phyloP scores from a whole-genome alignment of 2,329 filamentous ascomycete species.

The Alternaria arbusti region DNA sequence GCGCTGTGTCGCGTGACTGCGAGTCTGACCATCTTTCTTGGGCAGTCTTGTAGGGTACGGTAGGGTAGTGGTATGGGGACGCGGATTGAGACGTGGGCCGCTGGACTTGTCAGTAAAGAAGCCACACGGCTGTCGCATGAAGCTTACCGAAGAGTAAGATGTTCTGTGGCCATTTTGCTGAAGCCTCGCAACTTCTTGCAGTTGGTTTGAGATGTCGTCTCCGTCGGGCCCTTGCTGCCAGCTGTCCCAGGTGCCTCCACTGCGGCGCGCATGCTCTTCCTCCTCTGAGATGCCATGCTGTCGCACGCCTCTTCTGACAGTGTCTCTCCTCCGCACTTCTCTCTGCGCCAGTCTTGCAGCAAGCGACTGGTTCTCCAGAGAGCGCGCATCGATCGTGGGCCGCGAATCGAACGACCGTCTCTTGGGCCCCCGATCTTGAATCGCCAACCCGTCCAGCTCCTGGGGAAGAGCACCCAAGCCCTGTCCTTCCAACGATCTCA shows the following conservation, averaged over 20 bases:
- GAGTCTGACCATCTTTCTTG: constrained; percentile 43
- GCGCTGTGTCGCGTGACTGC: constrained; percentile 30
- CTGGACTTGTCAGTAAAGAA: constrained; percentile 25
- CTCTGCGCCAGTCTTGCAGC: constrained; percentile 45
- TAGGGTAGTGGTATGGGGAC: constrained; percentile 53
- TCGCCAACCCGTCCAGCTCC: constrained; percentile 32
- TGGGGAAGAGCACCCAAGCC: constrained; percentile 18
- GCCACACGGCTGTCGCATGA: background rate
- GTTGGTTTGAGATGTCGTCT: constrained; percentile 60
- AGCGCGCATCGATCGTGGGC: constrained; percentile 38
- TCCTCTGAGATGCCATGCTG: constrained; percentile 64
- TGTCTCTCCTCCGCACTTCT: constrained; percentile 44
- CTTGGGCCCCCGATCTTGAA: constrained; percentile 20
- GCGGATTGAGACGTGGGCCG: constrained; percentile 33
- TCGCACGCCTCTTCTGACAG: constrained; percentile 57
- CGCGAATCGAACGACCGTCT: constrained; percentile 35
- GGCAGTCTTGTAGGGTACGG: constrained; percentile 50
- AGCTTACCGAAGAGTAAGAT: constrained; percentile 34
- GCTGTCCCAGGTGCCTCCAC: constrained; percentile 60
- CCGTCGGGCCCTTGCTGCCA: constrained; percentile 54
- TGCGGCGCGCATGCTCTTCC: constrained; percentile 63
- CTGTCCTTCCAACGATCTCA: constrained; percentile 35
- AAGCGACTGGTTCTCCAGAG: constrained; percentile 36
- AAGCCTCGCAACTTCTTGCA: constrained; percentile 57
- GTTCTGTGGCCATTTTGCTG: constrained; percentile 34